Conservation (phyloP, 2,329 filamentous ascomycete genomes). For the Colletotrichum orbiculare region DNA sequence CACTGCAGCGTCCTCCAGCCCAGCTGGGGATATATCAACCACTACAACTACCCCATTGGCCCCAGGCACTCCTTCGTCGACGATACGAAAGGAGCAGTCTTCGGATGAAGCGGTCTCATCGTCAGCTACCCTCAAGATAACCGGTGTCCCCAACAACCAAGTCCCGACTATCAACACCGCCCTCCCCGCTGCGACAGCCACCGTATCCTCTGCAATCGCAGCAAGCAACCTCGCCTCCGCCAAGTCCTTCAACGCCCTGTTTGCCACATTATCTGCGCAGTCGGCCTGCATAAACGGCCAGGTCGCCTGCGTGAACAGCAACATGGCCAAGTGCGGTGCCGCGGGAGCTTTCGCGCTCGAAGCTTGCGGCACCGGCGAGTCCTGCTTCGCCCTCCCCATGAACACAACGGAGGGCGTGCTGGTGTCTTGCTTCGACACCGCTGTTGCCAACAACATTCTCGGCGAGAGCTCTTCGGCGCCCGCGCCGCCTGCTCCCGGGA, state of each 20-base stretch:
- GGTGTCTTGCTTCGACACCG: constrained; percentile 58
- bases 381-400: constrained; percentile 67
- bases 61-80: background rate
- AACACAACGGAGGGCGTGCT: constrained; percentile 57
- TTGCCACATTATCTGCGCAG: constrained; percentile 54
- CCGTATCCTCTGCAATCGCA: constrained; percentile 54
- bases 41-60: background rate
- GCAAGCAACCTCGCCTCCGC: constrained; percentile 58
- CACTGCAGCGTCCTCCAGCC: background rate
- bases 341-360: constrained; percentile 55
- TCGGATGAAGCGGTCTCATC: background rate
- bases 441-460: constrained; percentile 55
- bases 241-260: constrained; percentile 59
- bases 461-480: constrained; percentile 43
- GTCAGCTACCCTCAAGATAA: constrained; percentile 37
- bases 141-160: constrained; percentile 48
- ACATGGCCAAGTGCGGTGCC: constrained; percentile 57
- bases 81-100: background rate
- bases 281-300: constrained; percentile 60
- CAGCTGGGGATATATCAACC: background rate
- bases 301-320: constrained; percentile 63
- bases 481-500: constrained; percentile 14
- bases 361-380: constrained; percentile 47
- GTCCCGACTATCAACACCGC: constrained; percentile 56
- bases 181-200: constrained; percentile 51